These are phyloP conservation scores for Andrographis paniculata DNA, from an alignment of 305 asterid species.

Conservation along the genomic window DNA sequence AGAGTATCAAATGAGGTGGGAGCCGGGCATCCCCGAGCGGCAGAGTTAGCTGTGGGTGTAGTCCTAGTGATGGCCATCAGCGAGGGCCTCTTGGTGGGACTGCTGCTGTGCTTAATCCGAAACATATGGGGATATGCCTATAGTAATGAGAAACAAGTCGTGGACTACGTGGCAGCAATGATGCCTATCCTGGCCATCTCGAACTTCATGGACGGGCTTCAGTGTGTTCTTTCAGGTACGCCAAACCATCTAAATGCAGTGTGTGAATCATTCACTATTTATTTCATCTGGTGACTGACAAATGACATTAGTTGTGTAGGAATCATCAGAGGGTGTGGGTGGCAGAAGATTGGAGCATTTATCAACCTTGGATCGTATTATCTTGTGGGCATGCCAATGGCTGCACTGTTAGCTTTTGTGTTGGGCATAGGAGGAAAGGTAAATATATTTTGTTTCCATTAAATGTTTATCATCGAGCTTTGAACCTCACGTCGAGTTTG, in stretches of 20 bases:
- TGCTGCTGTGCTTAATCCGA: conserved; percentile 35
- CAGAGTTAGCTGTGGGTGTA: conserved; percentile 49
- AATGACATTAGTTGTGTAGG: too few species aligned
- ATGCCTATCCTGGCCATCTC: conserved; percentile 74
- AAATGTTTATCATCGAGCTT: too few species aligned
- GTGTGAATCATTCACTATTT: too few species aligned
- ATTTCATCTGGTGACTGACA: too few species aligned
- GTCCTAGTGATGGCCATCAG: conserved; percentile 38
- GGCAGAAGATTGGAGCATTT: conserved; percentile 74
- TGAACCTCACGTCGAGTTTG: too few species aligned
- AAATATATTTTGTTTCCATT: too few species aligned
- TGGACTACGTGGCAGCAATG: conserved; percentile 53
- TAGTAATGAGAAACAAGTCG: conserved; percentile 54
- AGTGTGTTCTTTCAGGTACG: conserved; percentile 76
- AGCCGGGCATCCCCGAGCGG: conserved; percentile 54
- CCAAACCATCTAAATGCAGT: too few species aligned
- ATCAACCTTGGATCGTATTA: conserved; percentile 82
- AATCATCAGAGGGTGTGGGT: conserved; percentile 66
- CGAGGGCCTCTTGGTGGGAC: conserved; percentile 42
- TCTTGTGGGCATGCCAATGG: conserved; percentile 65
- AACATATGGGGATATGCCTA: conserved; percentile 66
- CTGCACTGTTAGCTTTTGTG: conserved; percentile 56
- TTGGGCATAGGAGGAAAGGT: conserved; percentile 65
- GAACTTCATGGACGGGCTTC: conserved; percentile 65
- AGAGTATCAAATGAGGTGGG: conserved; percentile 82